These are phyloP conservation scores for Cupressus sempervirens DNA, from an alignment of 75 land plant genomes.

Conservation along the genomic window DNA sequence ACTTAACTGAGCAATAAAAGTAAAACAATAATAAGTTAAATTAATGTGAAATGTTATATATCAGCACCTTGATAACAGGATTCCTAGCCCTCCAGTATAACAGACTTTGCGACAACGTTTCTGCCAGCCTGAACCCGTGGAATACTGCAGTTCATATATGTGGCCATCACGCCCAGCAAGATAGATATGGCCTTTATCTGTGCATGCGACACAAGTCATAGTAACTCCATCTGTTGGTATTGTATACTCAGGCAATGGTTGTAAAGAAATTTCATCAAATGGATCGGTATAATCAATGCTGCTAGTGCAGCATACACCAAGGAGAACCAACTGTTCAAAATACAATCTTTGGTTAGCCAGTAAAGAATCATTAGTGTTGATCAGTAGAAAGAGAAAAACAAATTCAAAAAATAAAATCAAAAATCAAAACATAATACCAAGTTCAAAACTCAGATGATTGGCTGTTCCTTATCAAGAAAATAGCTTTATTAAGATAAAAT, in stretches of 20 bases:
- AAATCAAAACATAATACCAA: not conserved
- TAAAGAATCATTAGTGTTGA: not conserved
- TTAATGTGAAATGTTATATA: not conserved
- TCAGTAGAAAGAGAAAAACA: too few species aligned
- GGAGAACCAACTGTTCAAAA: conserved; percentile 65
- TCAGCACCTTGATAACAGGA: conserved; percentile 68
- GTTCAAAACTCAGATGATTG: not conserved
- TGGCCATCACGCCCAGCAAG: conserved; percentile 97
- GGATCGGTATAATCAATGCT: conserved; percentile 82
- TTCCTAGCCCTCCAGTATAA: conserved; percentile 81
- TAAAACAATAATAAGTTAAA: not conserved
- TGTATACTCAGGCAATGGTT: conserved; percentile 86
- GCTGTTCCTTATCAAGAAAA: not conserved
- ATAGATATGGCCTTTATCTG: conserved; percentile 85
- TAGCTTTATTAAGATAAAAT: too few species aligned
- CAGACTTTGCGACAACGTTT: conserved; percentile 96
- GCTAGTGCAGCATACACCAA: conserved; percentile 91
- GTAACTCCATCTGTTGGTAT: conserved; percentile 94
- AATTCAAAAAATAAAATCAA: too few species aligned
- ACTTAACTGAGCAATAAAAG: not conserved
- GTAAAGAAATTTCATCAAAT: conserved; percentile 80
- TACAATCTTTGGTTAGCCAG: conserved; percentile 5
- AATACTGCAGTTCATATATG: conserved; percentile 83
- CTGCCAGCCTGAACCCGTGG: conserved; percentile 85
- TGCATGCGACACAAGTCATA: conserved; percentile 85